Conservation (phyloP, 805 yeast genomes). For the Teunomyces pallodes region DNA sequence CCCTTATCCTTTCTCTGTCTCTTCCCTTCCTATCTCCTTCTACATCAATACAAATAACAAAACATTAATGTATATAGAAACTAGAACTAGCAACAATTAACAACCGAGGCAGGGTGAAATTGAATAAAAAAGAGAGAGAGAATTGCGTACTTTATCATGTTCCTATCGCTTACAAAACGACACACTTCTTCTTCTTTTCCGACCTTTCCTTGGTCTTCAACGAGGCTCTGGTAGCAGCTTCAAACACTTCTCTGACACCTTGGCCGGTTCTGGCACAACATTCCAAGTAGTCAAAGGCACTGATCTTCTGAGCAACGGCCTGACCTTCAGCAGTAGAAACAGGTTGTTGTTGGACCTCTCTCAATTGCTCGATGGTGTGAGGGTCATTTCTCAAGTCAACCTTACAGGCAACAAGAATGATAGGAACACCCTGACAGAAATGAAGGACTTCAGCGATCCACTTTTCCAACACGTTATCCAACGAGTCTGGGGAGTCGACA, state of each 20-base stretch:
- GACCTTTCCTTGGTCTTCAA: slow-evolving; percentile 28
- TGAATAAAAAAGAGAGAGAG: neutral
- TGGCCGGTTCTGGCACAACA: slow-evolving; percentile 35
- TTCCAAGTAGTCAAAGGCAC: slow-evolving; percentile 33
- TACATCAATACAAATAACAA: neutral
- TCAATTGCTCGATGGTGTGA: slow-evolving; percentile 23
- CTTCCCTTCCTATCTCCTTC: no score
- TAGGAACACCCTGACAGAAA: slow-evolving; percentile 36
- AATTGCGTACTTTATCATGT: neutral
- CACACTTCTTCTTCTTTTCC: slow-evolving; percentile 31
- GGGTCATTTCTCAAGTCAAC: slow-evolving; percentile 33
- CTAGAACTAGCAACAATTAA: neutral
- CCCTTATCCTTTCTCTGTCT: no score
- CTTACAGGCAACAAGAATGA: slow-evolving; percentile 36
- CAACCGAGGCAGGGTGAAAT: neutral
- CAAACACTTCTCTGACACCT: slow-evolving; percentile 30
- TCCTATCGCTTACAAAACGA: slow-evolving; percentile 18
- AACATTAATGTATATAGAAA: neutral
- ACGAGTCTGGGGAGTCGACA: slow-evolving; percentile 29
- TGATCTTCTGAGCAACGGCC: slow-evolving; percentile 25
- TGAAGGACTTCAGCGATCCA: slow-evolving; percentile 44
- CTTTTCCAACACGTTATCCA: slow-evolving; percentile 34
- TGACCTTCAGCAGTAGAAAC: slow-evolving; percentile 24
- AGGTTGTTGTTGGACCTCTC: slow-evolving; percentile 22
- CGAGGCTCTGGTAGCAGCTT: slow-evolving; percentile 29